Evolutionary conservation across 129 eudicot genomes (phyloP).

Genomic region (Daucus carota): DNA sequence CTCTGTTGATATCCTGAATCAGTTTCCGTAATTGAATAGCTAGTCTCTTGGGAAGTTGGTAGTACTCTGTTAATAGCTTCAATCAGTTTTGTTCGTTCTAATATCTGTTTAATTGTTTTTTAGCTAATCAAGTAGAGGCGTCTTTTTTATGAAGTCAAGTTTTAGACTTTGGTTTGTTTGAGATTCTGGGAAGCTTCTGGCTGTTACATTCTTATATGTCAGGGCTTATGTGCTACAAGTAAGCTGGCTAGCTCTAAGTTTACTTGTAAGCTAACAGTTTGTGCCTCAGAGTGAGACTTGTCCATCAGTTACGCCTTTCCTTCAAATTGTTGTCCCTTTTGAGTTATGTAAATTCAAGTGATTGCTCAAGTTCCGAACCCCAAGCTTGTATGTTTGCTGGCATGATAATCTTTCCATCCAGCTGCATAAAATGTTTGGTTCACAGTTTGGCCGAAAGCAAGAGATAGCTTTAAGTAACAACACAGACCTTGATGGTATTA

Average conservation of each 20-base stretch:
- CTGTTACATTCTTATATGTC: not conserved
- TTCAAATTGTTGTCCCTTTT: constrained; percentile 47
- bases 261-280: constrained; percentile 15
- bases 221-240: not conserved
- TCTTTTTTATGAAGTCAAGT: not conserved
- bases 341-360: constrained; percentile 42
- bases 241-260: not conserved
- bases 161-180: not conserved
- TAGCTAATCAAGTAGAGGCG: not conserved
- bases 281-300: constrained; percentile 64
- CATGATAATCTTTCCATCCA: constrained; percentile 50
- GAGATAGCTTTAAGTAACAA: constrained; percentile 44
- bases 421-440: constrained; percentile 38
- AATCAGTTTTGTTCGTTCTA: not conserved
- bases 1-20: not conserved
- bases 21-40: not conserved
- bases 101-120: not conserved
- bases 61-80: not conserved
- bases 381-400: constrained; percentile 28
- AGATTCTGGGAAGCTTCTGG: not conserved
- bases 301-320: constrained; percentile 53
- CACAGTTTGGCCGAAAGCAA: constrained; percentile 42
- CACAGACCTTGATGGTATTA: constrained; percentile 50
- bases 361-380: constrained; percentile 41
- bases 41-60: not conserved